These are phyloP conservation scores for Acanthamoeba healyi DNA, from an alignment of 208 protist species.

Conservation along the genomic window DNA sequence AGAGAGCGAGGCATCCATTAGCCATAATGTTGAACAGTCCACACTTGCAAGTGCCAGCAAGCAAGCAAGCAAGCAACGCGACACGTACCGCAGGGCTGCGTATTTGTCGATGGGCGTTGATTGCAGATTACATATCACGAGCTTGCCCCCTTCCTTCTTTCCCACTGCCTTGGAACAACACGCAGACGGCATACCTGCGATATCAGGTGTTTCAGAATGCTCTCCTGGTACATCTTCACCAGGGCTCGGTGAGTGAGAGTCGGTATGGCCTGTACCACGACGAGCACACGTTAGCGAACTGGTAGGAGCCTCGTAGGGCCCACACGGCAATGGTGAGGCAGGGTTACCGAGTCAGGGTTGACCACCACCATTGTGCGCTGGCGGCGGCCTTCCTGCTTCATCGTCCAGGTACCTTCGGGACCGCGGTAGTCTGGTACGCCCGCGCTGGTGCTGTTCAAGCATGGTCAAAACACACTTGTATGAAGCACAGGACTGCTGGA, in stretches of 20 bases:
- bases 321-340: neutral
- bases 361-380: neutral
- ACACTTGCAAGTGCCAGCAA: too few species aligned
- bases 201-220: conserved; percentile 73
- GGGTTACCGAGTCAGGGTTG: neutral
- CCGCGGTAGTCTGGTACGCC: conserved; percentile 76
- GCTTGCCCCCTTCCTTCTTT: neutral
- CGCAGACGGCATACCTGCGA: neutral
- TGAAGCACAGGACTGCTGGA: neutral
- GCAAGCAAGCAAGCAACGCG: too few species aligned
- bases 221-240: neutral
- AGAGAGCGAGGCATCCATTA: too few species aligned
- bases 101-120: conserved; percentile 25
- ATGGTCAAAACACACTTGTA: too few species aligned
- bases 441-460: neutral
- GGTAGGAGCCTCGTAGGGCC: too few species aligned
- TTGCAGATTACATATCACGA: conserved; percentile 67
- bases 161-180: neutral
- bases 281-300: too few species aligned
- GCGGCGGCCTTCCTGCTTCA: conserved; percentile 52
- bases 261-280: conserved; percentile 56
- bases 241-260: conserved; percentile 81
- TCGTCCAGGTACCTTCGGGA: conserved; percentile 77
- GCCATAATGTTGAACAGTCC: too few species aligned
- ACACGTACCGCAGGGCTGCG: neutral